A percentile compares a stretch with the other conserved stretches of the same genome.
phyloP scores from a whole-genome alignment of 2,329 filamentous ascomycete genomes.

The Orbilia brochopaga region DNA sequence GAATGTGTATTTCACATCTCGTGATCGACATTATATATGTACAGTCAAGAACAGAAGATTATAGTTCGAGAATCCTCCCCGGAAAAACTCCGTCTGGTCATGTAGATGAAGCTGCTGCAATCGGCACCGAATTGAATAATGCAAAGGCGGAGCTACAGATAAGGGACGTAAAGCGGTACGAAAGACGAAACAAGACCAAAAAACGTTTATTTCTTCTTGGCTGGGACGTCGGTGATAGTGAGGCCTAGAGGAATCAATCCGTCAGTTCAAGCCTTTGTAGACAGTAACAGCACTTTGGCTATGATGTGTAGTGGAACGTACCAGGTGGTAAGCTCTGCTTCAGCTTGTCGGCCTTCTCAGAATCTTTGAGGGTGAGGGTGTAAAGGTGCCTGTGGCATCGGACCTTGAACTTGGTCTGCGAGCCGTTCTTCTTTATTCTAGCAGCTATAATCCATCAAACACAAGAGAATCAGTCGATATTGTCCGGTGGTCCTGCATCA shows the following conservation, averaged over 20 bases:
- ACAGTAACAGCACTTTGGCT: neutral
- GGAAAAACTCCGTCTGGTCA: slow-evolving; percentile 48
- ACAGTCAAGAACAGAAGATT: slow-evolving; percentile 50
- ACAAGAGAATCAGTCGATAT: slow-evolving; percentile 55
- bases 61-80: slow-evolving; percentile 32
- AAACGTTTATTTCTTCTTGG: slow-evolving; percentile 64
- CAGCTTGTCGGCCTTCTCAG: slow-evolving; percentile 99
- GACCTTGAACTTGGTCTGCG: slow-evolving; percentile 99
- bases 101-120: slow-evolving; percentile 29
- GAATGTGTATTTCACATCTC: slow-evolving; percentile 48
- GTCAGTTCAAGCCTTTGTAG: neutral
- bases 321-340: slow-evolving; percentile 98
- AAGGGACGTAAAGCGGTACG: slow-evolving; percentile 23
- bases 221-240: slow-evolving; percentile 67
- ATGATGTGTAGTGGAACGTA: slow-evolving; percentile 65
- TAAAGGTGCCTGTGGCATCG: slow-evolving; percentile 95
- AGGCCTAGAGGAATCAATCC: slow-evolving; percentile 60
- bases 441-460: slow-evolving; percentile 66
- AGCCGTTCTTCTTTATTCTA: slow-evolving; percentile 79
- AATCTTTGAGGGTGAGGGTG: slow-evolving; percentile 97
- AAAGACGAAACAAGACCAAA: slow-evolving; percentile 18
- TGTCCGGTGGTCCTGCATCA: slow-evolving; percentile 34
- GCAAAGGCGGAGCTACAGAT: slow-evolving; percentile 24
- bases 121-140: slow-evolving; percentile 29
- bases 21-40: slow-evolving; percentile 51